Evolutionary conservation across 176 grass and related monocot species (phyloP).

Genomic region (Cenchrus americanus): DNA sequence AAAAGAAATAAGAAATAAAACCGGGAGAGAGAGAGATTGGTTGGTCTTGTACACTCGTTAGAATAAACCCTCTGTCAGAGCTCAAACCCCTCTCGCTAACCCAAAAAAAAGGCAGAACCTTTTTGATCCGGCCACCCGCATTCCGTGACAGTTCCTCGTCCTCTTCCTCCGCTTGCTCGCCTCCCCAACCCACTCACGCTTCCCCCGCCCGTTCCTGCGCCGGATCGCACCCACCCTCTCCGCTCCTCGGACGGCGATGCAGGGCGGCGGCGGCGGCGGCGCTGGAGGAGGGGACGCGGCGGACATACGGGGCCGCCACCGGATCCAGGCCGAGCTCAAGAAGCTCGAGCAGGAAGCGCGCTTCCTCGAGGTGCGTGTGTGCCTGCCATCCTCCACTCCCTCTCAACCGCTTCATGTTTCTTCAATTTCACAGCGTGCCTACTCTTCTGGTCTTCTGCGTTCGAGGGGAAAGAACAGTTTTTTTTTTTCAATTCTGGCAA

Average conservation of each 20-base stretch:
- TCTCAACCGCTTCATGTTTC: neutral
- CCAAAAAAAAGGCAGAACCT: constrained; percentile 17
- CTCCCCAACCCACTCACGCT: constrained; percentile 38
- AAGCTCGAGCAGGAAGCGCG: constrained; percentile 67
- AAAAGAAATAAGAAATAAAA: neutral
- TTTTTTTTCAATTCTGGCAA: neutral
- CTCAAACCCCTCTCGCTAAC: neutral
- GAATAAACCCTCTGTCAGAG: constrained; percentile 13
- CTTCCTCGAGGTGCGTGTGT: constrained; percentile 55
- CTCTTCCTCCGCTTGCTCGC: constrained; percentile 1
- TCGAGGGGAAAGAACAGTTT: neutral
- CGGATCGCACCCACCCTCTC: constrained; percentile 1
- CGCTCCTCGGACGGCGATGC: constrained; percentile 41
- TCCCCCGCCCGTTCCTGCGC: neutral
- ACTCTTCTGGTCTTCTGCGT: neutral
- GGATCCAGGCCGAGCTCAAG: constrained; percentile 76
- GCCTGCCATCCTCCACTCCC: neutral
- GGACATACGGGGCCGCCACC: constrained; percentile 58
- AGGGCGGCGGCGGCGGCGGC: constrained; percentile 26
- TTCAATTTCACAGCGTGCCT: neutral
- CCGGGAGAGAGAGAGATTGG: neutral
- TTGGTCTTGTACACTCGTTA: neutral
- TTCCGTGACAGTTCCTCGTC: constrained; percentile 44
- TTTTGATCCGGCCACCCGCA: constrained; percentile 38
- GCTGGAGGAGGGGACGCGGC: constrained; percentile 26